phyloP scores from a whole-genome alignment of 2,329 filamentous ascomycete genomes.

The Pseudocercospora vitis region DNA sequence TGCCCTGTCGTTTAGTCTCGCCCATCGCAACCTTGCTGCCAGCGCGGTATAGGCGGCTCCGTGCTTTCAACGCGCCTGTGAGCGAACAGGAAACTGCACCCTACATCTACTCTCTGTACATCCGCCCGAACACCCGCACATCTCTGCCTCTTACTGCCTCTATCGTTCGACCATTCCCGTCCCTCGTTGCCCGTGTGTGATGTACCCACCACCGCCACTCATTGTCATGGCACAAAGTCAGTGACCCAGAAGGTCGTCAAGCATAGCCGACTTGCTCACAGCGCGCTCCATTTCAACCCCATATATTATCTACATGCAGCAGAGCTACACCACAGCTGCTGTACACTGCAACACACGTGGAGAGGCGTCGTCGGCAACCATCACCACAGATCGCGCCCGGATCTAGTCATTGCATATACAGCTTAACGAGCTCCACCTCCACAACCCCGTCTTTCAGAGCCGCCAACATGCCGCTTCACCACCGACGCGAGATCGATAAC shows the following conservation, averaged over 20 bases:
- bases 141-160: background rate
- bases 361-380: constrained; percentile 11
- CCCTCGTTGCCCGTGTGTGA: constrained; percentile 7
- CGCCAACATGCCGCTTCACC: constrained; percentile 32
- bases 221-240: constrained; percentile 14
- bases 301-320: constrained; percentile 11
- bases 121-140: background rate
- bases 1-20: background rate
- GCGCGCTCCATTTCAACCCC: constrained; percentile 6
- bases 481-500: constrained; percentile 32
- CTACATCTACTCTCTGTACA: background rate
- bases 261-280: background rate
- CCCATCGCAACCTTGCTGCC: background rate
- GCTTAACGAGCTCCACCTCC: constrained; percentile 11
- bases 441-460: constrained; percentile 1
- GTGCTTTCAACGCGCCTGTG: background rate
- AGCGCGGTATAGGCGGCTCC: background rate
- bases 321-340: constrained; percentile 14
- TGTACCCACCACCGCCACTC: constrained; percentile 5
- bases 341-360: constrained; percentile 21
- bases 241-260: constrained; percentile 2
- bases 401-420: constrained; percentile 16
- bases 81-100: constrained; percentile 4
- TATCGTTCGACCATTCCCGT: background rate
- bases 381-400: constrained; percentile 10